These are phyloP conservation scores for Entomortierella lignicola DNA, from an alignment of 192 early-diverging fungal species.

Conservation along the genomic window DNA sequence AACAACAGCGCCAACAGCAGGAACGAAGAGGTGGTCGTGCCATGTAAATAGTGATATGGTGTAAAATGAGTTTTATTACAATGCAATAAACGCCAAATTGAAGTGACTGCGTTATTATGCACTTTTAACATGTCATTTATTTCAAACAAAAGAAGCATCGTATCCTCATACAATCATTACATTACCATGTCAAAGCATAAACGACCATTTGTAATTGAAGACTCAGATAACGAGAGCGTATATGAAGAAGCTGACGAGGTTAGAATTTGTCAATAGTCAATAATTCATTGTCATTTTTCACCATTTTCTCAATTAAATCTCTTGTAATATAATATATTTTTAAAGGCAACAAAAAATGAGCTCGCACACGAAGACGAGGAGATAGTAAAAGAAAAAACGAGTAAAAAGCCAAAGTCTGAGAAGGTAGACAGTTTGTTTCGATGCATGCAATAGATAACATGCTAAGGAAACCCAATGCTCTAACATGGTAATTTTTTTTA, in stretches of 20 bases:
- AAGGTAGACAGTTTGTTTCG: neutral
- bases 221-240: slow-evolving; percentile 5
- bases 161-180: too few relatives aligned
- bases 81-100: neutral
- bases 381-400: neutral
- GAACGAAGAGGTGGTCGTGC: slow-evolving; percentile 48
- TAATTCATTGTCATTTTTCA: too few relatives aligned
- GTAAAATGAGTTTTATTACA: neutral
- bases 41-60: slow-evolving; percentile 14
- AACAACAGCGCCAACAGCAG: slow-evolving; percentile 34
- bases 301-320: too few relatives aligned
- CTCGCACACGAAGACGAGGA: too few relatives aligned
- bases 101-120: neutral
- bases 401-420: neutral
- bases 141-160: too few relatives aligned
- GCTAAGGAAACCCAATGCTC: too few relatives aligned
- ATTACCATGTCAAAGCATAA: neutral
- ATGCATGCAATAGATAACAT: too few relatives aligned
- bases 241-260: neutral
- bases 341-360: too few relatives aligned
- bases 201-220: slow-evolving; percentile 4
- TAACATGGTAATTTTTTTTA: too few relatives aligned
- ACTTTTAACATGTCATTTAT: neutral
- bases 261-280: too few relatives aligned
- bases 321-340: too few relatives aligned